Conservation (phyloP, 2,329 filamentous ascomycete genomes). For the Colletotrichum scovillei region DNA sequence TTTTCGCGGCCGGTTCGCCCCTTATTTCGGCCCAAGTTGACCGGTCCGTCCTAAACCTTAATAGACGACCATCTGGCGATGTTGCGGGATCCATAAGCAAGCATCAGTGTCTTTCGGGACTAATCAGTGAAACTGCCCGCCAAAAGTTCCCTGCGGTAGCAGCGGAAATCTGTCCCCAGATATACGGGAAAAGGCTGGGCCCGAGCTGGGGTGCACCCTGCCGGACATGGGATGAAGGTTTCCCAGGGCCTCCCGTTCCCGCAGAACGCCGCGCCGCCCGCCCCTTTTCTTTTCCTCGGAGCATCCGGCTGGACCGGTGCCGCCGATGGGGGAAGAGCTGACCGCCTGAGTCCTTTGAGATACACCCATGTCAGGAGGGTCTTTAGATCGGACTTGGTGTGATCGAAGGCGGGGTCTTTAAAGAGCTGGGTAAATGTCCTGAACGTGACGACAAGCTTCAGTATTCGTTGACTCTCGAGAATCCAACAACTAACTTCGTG, state of each 20-base stretch:
- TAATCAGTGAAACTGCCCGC: too few relatives aligned
- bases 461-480: not conserved
- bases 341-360: too few relatives aligned
- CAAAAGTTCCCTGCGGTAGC: not conserved
- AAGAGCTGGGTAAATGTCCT: not conserved
- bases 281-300: not conserved
- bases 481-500: too few relatives aligned
- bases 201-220: constrained; percentile 17
- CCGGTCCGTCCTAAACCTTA: not conserved
- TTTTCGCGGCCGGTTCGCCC: not conserved
- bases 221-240: constrained; percentile 14
- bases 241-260: constrained; percentile 4
- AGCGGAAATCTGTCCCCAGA: not conserved
- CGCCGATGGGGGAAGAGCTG: not conserved
- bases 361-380: not conserved
- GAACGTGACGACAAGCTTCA: not conserved
- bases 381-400: too few relatives aligned
- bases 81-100: too few relatives aligned
- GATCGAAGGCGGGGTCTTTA: not conserved
- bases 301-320: not conserved
- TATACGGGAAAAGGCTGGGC: not conserved
- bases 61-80: not conserved
- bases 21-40: not conserved
- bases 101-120: too few relatives aligned
- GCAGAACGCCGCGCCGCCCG: not conserved